A percentile compares a stretch with the other conserved stretches of the same genome.
Evolutionary conservation across 345 rosid species (phyloP).

Genomic region (Camelina laxa): DNA sequence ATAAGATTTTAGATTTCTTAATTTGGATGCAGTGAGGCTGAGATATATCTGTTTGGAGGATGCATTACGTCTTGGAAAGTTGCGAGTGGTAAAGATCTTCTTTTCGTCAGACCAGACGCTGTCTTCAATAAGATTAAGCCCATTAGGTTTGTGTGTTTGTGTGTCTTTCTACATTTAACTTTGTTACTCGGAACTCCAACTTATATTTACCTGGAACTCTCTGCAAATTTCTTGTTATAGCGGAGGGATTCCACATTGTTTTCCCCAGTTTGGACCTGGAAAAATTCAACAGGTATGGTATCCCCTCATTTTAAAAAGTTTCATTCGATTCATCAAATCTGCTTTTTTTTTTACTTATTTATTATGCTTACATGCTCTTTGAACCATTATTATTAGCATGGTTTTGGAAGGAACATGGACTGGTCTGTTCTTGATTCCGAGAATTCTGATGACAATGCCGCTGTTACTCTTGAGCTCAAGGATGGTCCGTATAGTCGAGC

Average conservation of each 20-base stretch:
- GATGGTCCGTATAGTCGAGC: conserved; percentile 85
- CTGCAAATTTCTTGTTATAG: conserved; percentile 49
- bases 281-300: conserved; percentile 73
- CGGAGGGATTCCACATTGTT: conserved; percentile 97
- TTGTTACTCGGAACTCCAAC: not conserved
- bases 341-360: not conserved
- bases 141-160: conserved; percentile 60
- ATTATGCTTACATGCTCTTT: conserved; percentile 22
- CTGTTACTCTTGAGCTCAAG: conserved; percentile 76
- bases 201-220: not conserved
- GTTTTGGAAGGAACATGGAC: conserved; percentile 94
- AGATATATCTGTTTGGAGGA: conserved; percentile 86
- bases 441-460: conserved; percentile 62
- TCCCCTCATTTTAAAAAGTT: not conserved
- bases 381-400: conserved; percentile 62
- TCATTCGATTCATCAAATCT: not conserved
- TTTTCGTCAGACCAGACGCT: conserved; percentile 95
- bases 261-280: conserved; percentile 98
- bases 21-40: conserved; percentile 71
- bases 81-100: conserved; percentile 74
- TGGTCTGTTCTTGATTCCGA: conserved; percentile 79
- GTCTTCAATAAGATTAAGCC: conserved; percentile 91
- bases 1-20: not conserved
- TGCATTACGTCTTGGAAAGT: conserved; percentile 92
- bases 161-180: too few species aligned